phyloP scores from a whole-genome alignment of 169 alveolate species.

The Plasmodium inui region DNA sequence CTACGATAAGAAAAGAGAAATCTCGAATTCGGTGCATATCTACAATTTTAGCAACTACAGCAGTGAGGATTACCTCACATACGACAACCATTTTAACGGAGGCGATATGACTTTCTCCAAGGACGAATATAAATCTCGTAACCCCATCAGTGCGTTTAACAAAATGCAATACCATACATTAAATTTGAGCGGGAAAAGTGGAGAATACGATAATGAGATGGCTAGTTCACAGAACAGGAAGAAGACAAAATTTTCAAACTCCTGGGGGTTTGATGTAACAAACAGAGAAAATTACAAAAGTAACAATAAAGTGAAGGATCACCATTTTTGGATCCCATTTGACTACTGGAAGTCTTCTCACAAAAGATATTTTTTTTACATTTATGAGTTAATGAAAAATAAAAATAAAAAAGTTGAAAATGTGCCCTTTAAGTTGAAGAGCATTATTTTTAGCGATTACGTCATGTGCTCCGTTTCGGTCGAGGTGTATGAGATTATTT shows the following conservation, averaged over 20 bases:
- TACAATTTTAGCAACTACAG: background rate
- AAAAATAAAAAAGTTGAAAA: slow-evolving; percentile 66
- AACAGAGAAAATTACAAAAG: slow-evolving; percentile 57
- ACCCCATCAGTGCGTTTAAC: background rate
- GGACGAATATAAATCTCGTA: background rate
- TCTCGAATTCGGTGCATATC: background rate
- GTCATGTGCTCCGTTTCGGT: slow-evolving; percentile 47
- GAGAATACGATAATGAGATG: slow-evolving; percentile 31
- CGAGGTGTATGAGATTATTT: slow-evolving; percentile 71
- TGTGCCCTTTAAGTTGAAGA: slow-evolving; percentile 50
- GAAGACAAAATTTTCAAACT: slow-evolving; percentile 37
- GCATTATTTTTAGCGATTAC: slow-evolving; percentile 71
- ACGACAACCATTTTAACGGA: background rate
- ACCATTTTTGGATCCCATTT: slow-evolving; percentile 75
- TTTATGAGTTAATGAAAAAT: slow-evolving; percentile 70
- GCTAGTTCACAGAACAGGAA: slow-evolving; percentile 17
- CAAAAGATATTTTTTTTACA: slow-evolving; percentile 71
- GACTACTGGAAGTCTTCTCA: slow-evolving; percentile 76
- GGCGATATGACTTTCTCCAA: background rate
- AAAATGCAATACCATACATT: slow-evolving; percentile 44
- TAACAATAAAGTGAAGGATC: slow-evolving; percentile 54
- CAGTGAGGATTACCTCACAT: background rate
- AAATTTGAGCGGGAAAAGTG: slow-evolving; percentile 39
- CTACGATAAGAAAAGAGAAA: background rate
- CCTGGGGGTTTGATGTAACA: slow-evolving; percentile 57